Conservation (phyloP, 169 alveolate genomes). For the Plasmodium inui region DNA sequence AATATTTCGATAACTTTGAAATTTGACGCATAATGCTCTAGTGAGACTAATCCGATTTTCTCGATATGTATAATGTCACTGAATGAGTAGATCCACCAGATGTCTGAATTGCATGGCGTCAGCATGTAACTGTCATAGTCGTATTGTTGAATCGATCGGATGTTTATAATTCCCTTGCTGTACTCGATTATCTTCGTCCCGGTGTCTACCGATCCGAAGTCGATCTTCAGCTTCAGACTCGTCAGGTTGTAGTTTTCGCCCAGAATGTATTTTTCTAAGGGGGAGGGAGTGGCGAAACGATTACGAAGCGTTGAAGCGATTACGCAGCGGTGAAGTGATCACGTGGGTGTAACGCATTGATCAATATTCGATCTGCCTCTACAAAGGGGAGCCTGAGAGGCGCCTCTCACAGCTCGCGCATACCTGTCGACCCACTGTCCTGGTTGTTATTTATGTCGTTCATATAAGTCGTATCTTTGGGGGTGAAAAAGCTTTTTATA, state of each 20-base stretch:
- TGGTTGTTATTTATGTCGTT: conserved; percentile 28
- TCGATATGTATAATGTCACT: conserved; percentile 86
- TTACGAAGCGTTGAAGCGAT: neutral
- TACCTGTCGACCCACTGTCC: conserved; percentile 30
- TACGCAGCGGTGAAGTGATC: neutral
- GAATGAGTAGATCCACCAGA: conserved; percentile 88
- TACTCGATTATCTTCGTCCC: conserved; percentile 88
- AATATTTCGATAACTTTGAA: conserved; percentile 82
- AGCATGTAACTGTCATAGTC: conserved; percentile 86
- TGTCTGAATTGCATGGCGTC: conserved; percentile 86
- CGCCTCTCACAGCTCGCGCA: neutral
- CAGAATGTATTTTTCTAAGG: conserved; percentile 51
- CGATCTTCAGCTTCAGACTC: conserved; percentile 80
- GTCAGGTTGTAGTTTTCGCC: conserved; percentile 77
- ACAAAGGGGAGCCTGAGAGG: too few relatives aligned
- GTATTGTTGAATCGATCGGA: conserved; percentile 66
- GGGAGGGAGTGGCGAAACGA: neutral
- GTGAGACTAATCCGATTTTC: conserved; percentile 83
- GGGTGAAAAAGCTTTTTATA: conserved; percentile 71
- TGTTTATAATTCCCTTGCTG: conserved; percentile 77
- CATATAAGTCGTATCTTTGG: conserved; percentile 40
- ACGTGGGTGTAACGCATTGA: neutral
- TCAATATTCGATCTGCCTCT: neutral
- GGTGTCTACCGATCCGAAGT: conserved; percentile 88
- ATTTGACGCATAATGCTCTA: conserved; percentile 88